These are phyloP conservation scores for Pleurotus giganteus DNA, from an alignment of 768 basidiomycete species.

Conservation along the genomic window DNA sequence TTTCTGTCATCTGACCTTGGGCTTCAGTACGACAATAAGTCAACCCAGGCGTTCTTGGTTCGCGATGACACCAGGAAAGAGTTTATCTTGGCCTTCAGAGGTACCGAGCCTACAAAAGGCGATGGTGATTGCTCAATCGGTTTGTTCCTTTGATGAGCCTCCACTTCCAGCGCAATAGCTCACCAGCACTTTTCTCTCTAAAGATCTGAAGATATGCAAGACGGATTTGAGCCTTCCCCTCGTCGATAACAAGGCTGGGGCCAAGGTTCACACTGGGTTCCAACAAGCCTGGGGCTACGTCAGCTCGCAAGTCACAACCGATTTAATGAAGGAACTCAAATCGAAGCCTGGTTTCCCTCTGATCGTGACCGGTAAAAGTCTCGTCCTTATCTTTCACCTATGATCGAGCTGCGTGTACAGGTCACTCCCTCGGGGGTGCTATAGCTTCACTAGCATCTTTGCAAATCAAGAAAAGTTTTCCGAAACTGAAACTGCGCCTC, in stretches of 20 bases:
- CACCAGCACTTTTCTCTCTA: not conserved
- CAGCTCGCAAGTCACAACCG: not conserved
- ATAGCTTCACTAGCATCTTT: not conserved
- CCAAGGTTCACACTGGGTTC: not conserved
- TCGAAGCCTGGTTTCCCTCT: not conserved
- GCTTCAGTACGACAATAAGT: conserved; percentile 2
- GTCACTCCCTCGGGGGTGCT: not conserved
- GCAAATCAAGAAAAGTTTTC: not conserved
- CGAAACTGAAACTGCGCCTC: not conserved
- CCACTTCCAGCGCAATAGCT: not conserved
- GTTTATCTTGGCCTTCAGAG: conserved; percentile 1
- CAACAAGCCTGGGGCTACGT: not conserved
- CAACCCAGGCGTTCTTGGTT: not conserved
- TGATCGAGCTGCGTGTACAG: not conserved
- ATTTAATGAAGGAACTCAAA: not conserved
- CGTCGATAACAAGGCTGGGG: not conserved
- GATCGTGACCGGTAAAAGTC: not conserved
- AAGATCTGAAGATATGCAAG: not conserved
- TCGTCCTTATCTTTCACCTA: too few species aligned
- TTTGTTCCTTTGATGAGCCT: too few species aligned
- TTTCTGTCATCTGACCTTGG: not conserved
- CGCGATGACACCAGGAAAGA: conserved; percentile 3
- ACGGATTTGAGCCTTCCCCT: not conserved
- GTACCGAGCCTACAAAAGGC: too few species aligned
- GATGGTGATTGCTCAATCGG: too few species aligned